phyloP scores from a whole-genome alignment of 306 rosid species.

The Begonia masoniana region DNA sequence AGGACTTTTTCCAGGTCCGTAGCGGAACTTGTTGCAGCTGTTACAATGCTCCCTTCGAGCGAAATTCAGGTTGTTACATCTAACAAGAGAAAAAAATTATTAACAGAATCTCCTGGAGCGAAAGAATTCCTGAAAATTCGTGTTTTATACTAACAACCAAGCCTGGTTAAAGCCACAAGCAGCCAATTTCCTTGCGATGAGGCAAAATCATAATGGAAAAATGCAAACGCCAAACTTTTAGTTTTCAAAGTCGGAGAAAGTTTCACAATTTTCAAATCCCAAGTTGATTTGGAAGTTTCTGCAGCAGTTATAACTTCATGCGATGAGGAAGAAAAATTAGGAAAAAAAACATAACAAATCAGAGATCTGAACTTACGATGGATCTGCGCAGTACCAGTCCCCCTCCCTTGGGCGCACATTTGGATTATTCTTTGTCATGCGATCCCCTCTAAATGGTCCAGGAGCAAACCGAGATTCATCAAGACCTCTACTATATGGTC shows the following conservation, averaged over 20 bases:
- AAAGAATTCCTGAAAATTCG: neutral
- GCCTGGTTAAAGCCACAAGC: too few relatives aligned
- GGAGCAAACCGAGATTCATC: slow-evolving; percentile 48
- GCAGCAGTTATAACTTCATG: too few relatives aligned
- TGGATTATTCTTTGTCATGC: slow-evolving; percentile 56
- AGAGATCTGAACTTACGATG: slow-evolving; percentile 34
- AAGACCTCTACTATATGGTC: slow-evolving; percentile 62
- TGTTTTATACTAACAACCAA: too few relatives aligned
- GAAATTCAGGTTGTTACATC: slow-evolving; percentile 87
- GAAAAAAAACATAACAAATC: neutral
- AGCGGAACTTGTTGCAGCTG: slow-evolving; percentile 67
- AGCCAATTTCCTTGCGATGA: too few relatives aligned
- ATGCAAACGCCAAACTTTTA: too few relatives aligned
- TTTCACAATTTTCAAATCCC: too few relatives aligned
- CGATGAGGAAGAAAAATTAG: neutral
- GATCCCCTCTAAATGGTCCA: slow-evolving; percentile 64
- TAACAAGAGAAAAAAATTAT: slow-evolving; percentile 19
- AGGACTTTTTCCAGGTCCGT: slow-evolving; percentile 58
- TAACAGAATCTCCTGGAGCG: neutral
- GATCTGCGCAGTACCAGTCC: slow-evolving; percentile 84
- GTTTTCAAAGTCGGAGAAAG: too few relatives aligned
- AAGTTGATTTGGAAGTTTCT: too few relatives aligned
- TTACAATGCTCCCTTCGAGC: slow-evolving; percentile 87
- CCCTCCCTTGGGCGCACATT: slow-evolving; percentile 91
- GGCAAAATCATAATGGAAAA: too few relatives aligned